Base-by-base conservation (phyloP, 1,284 basidiomycete species). In the Cutaneotrichosporon sp. region DNA sequence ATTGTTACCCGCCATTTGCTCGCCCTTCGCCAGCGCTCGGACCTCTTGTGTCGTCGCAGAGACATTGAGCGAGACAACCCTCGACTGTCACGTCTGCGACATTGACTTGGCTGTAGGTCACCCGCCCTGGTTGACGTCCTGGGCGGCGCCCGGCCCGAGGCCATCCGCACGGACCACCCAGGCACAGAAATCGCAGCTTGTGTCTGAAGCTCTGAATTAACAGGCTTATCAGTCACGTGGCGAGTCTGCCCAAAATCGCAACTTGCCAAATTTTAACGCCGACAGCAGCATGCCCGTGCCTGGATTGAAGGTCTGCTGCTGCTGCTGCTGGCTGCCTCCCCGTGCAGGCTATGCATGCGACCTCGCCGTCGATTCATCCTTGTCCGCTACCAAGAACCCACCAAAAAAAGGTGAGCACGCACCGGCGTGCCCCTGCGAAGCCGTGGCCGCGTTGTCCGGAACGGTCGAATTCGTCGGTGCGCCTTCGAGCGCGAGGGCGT, bases 331-430 rank as follows among this genome's bases (percentile, higher is more conserved):
- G 18, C 18, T 36, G 34, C 13, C 34, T 2, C 6, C 16, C 2
- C 16, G 34, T 5, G 47, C 16, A 5, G 11, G 25, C n/a, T 2
- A 47, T 24, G 46, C 20, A 20, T 16, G 11, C 46, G 16, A 29
- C 29, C 46, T 31, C 27, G 25, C 25, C 27, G 18, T 27, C 27
- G 6, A 4, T 50, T 20, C 13, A 14, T 53, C 51, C 20, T 53
- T 22, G 33, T 38, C 33, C 51, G 33, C 47, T 38, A 34, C 34
- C 51, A 53, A 53, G 51, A 53, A 53, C 34, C 33, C n/a, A 38
- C 33, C 31, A 47, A 49, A 42, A 47, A 53, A 53, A 42, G 34
- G 33, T 36, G 34, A 42, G 33, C 50, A 25, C 51, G 51, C 51
- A 6, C n/a, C 34, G 14, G 24, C 34, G 51, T 34, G 31, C 31